These are phyloP conservation scores for Asparagopsis taxiformis DNA, from an alignment of 31 red algal genomes.

Conservation along the genomic window DNA sequence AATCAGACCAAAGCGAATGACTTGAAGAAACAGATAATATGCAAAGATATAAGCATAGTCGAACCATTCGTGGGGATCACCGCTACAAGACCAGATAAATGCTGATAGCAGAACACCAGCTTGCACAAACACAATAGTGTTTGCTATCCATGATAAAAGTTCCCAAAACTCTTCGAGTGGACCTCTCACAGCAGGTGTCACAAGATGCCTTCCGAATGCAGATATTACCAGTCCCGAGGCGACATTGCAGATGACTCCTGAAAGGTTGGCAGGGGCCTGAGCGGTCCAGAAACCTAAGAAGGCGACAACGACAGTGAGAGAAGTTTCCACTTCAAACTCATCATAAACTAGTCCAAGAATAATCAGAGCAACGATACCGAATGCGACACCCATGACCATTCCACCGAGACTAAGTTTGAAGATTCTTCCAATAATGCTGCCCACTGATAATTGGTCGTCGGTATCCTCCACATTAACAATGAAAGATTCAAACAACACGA, in stretches of 20 bases:
- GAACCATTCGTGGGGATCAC: conserved; percentile 30
- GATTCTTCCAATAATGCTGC: conserved; percentile 68
- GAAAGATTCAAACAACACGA: conserved; percentile 90
- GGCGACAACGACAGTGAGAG: conserved; percentile 81
- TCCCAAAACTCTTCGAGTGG: conserved; percentile 95
- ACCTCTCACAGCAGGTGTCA: conserved; percentile 79
- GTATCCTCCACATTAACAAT: conserved; percentile 48
- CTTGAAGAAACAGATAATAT: conserved; percentile 72
- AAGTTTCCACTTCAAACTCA: conserved; percentile 86
- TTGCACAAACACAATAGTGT: conserved; percentile 96
- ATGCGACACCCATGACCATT: conserved; percentile 86
- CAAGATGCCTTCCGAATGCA: conserved; percentile 72
- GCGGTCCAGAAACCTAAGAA: conserved; percentile 93
- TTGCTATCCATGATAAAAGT: conserved; percentile 79
- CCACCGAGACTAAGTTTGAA: conserved; percentile 81
- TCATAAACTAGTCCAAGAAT: conserved; percentile 76
- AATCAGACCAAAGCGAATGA: conserved; percentile 77
- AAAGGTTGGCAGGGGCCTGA: conserved; percentile 78
- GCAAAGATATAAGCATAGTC: conserved; percentile 67
- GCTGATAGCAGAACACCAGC: conserved; percentile 77
- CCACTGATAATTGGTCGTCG: conserved; percentile 22
- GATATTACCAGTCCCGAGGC: conserved; percentile 88
- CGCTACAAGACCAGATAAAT: conserved; percentile 70
- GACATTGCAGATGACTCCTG: conserved; percentile 87
- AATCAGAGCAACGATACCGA: conserved; percentile 71